These are phyloP conservation scores for Chlorella sp. DNA, from an alignment of 139 green algal genomes.

Conservation along the genomic window DNA sequence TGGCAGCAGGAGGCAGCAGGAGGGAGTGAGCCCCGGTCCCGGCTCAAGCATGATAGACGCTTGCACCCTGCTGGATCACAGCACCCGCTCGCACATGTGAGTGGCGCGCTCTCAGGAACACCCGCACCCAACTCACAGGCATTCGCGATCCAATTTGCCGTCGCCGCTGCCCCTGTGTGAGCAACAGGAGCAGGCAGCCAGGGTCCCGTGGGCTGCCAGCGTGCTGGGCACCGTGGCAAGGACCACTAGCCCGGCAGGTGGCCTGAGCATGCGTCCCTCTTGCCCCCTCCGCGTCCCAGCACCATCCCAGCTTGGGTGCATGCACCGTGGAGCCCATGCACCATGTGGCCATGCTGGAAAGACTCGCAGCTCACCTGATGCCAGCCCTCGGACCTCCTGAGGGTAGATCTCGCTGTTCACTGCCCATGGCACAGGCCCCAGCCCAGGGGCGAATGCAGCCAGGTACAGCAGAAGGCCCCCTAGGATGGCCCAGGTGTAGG, in stretches of 20 bases:
- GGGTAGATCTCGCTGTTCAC: conserved; percentile 81
- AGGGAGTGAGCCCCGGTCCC: not conserved
- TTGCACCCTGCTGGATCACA: not conserved
- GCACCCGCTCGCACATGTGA: not conserved
- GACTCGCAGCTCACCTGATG: not conserved
- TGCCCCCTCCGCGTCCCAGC: not conserved
- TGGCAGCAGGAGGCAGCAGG: conserved; percentile 25
- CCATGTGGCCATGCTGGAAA: not conserved
- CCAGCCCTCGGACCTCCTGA: conserved; percentile 42
- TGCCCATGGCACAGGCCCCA: conserved; percentile 78
- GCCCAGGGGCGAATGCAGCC: conserved; percentile 65
- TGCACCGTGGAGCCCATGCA: not conserved
- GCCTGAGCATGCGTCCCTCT: no score
- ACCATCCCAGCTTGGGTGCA: not conserved
- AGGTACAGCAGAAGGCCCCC: conserved; percentile 65
- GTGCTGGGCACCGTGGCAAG: no score
- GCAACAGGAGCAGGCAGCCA: not conserved
- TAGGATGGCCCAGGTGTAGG: conserved; percentile 48
- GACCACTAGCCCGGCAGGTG: no score
- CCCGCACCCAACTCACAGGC: not conserved
- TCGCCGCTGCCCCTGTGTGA: not conserved
- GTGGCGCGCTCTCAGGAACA: not conserved
- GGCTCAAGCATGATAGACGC: not conserved
- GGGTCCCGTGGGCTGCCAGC: no score
- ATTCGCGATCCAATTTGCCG: not conserved